Conservation (phyloP, 352 stramenopile genomes). For the Pythium rishiriense region DNA sequence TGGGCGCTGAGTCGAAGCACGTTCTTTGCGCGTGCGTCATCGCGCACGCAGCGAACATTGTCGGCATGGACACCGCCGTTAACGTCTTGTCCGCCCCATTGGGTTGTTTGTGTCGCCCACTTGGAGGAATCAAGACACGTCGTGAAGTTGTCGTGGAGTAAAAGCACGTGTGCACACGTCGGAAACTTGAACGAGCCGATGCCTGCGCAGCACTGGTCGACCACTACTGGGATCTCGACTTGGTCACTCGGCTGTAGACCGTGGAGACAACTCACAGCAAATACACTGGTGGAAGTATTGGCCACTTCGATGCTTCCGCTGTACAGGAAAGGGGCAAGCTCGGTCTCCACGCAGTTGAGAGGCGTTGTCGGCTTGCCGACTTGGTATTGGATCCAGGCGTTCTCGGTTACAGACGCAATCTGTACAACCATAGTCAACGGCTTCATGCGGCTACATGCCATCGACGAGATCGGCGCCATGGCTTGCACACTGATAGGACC, state of each 20-base stretch:
- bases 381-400: conserved; percentile 32
- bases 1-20: conserved; percentile 51
- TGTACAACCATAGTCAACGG: conserved; percentile 26
- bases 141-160: conserved; percentile 57
- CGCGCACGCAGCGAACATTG: conserved; percentile 47
- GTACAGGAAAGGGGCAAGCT: conserved; percentile 7
- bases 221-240: conserved; percentile 33
- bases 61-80: conserved; percentile 61
- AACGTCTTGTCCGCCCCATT: conserved; percentile 59
- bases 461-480: conserved; percentile 27
- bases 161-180: conserved; percentile 48
- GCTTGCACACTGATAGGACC: conserved; percentile 28
- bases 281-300: conserved; percentile 29
- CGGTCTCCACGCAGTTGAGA: conserved; percentile 16
- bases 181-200: conserved; percentile 37
- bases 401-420: conserved; percentile 9
- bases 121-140: conserved; percentile 42
- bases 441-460: conserved; percentile 28
- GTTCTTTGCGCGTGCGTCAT: conserved; percentile 32
- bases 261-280: conserved; percentile 53
- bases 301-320: conserved; percentile 24
- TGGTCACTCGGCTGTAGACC: conserved; percentile 43
- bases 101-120: conserved; percentile 45
- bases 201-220: conserved; percentile 60
- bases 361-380: conserved; percentile 2